A percentile compares a stretch with the other conserved stretches of the same genome.
These are phyloP conservation scores for Alternaria brassicae DNA, from an alignment of 2,329 filamentous ascomycete genomes.

Conservation along the genomic window DNA sequence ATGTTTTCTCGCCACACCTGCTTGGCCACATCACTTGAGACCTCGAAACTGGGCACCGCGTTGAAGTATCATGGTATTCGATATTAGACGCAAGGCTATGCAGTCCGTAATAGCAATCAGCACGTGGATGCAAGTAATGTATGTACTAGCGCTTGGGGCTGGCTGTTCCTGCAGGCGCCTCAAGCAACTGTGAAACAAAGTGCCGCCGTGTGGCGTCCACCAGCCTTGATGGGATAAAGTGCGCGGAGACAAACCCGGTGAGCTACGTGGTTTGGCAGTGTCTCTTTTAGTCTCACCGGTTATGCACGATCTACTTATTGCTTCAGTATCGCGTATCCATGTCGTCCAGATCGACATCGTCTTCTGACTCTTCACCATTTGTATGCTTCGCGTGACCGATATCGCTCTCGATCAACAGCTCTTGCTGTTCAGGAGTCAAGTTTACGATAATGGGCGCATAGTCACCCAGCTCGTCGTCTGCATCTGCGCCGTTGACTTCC, in stretches of 20 bases:
- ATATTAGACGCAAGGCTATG: conserved; percentile 23
- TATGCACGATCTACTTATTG: conserved; percentile 24
- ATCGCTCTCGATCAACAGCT: conserved; percentile 43
- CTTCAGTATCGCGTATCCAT: conserved; percentile 50
- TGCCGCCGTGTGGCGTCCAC: conserved; percentile 5
- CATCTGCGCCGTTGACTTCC: conserved; percentile 61
- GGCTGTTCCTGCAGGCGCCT: conserved; percentile 8
- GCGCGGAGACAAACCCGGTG: conserved; percentile 5
- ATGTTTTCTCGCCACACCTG: neutral
- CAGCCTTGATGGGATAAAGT: neutral
- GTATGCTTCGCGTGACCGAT: conserved; percentile 24
- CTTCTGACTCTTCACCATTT: conserved; percentile 45
- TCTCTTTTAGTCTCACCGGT: conserved; percentile 28
- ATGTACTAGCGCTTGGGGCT: conserved; percentile 14
- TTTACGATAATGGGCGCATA: conserved; percentile 70
- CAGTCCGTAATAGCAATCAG: conserved; percentile 19
- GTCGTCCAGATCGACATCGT: conserved; percentile 48
- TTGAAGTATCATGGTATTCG: neutral
- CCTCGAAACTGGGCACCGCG: neutral
- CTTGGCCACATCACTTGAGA: neutral
- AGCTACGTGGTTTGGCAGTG: neutral
- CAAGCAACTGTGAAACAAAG: conserved; percentile 11
- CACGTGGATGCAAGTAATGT: conserved; percentile 2
- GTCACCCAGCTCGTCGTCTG: conserved; percentile 69
- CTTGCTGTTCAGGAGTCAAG: conserved; percentile 54